These are phyloP conservation scores for Plenodomus biglobosus DNA, from an alignment of 2,329 filamentous ascomycete species.

Conservation along the genomic window DNA sequence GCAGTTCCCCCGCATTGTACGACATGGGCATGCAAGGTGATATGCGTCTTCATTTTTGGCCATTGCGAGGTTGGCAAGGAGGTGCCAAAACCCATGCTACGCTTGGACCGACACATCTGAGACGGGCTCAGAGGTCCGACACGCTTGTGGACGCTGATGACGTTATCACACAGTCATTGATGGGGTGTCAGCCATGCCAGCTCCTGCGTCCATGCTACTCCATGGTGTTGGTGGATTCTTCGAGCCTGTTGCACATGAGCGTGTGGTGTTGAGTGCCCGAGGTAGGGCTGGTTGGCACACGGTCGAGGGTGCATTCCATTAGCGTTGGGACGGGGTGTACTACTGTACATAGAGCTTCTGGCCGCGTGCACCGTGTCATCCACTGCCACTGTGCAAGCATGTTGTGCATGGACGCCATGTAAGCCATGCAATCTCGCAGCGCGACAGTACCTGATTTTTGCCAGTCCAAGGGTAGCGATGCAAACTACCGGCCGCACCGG, in stretches of 20 bases:
- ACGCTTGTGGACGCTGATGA: constrained; percentile 1
- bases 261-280: neutral
- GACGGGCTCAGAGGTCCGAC: neutral
- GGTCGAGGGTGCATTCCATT: neutral
- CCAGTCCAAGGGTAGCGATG: neutral
- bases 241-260: neutral
- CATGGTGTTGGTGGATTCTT: neutral
- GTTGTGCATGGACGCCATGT: neutral
- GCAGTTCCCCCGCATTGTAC: neutral
- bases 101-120: neutral
- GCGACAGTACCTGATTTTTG: neutral
- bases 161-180: constrained; percentile 3
- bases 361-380: neutral
- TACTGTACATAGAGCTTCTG: neutral
- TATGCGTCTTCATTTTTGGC: constrained; percentile 1
- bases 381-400: neutral
- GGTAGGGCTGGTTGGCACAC: neutral
- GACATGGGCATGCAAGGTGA: neutral
- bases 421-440: neutral
- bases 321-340: neutral
- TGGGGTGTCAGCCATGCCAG: neutral
- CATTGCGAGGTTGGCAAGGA: constrained; percentile 3
- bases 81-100: constrained; percentile 6
- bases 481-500: constrained; percentile 3
- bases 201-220: neutral